A percentile compares a stretch with the other conserved stretches of the same genome.
phyloP scores from a whole-genome alignment of 805 yeast genomes.

The Yamadazyma phyllophila region DNA sequence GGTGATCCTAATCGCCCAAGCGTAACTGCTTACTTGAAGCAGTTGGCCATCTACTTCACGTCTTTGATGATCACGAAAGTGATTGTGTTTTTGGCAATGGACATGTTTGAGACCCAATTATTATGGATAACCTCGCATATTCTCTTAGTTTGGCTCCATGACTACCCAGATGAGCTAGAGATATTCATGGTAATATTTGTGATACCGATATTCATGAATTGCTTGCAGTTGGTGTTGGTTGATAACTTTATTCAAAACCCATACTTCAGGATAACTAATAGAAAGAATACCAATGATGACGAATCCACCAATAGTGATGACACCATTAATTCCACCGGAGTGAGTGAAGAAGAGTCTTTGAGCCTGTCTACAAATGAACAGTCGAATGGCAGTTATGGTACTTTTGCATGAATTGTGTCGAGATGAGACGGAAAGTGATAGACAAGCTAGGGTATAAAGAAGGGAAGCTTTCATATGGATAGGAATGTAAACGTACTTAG shows the following conservation, averaged over 20 bases:
- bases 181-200: constrained; percentile 84
- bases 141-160: constrained; percentile 79
- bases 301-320: neutral
- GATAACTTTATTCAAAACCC: constrained; percentile 72
- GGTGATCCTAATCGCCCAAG: constrained; percentile 63
- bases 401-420: neutral
- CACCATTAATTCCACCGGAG: neutral
- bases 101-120: constrained; percentile 56
- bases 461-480: too few species aligned
- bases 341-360: too few species aligned
- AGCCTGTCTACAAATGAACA: too few species aligned
- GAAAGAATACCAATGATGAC: neutral
- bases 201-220: constrained; percentile 70
- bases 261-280: constrained; percentile 6
- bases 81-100: constrained; percentile 57
- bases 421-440: too few species aligned
- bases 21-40: constrained; percentile 60
- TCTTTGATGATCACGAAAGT: constrained; percentile 68
- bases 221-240: constrained; percentile 68
- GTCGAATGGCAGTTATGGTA: neutral
- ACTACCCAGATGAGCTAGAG: constrained; percentile 71
- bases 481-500: too few species aligned
- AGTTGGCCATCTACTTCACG: constrained; percentile 62
- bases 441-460: too few species aligned
- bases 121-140: constrained; percentile 61